phyloP scores from a whole-genome alignment of 108 stramenopile species.

The Pseudonitzschia delicatissima region DNA sequence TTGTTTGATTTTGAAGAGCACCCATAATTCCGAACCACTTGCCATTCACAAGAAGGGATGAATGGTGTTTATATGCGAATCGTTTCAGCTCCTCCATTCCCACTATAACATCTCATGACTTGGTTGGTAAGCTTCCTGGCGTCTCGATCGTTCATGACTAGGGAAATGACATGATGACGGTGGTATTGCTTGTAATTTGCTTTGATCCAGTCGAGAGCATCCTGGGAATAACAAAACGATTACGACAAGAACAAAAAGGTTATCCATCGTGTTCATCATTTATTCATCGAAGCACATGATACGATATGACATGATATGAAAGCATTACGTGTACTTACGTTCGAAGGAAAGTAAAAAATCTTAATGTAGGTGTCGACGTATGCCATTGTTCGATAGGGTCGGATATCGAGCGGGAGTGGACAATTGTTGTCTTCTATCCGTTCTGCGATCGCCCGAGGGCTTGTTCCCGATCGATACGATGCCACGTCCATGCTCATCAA shows the following conservation, averaged over 20 bases:
- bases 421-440: constrained; percentile 35
- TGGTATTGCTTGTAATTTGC: constrained; percentile 19
- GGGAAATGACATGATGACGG: constrained; percentile 17
- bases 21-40: neutral
- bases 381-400: constrained; percentile 37
- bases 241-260: neutral
- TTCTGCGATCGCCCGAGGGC: constrained; percentile 35
- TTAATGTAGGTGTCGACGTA: constrained; percentile 90
- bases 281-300: neutral
- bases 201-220: constrained; percentile 31
- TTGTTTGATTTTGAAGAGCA: neutral
- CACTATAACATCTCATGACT: neutral
- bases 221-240: neutral
- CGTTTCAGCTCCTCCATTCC: neutral
- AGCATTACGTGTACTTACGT: constrained; percentile 33
- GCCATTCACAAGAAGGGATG: neutral
- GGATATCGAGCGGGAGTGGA: constrained; percentile 29
- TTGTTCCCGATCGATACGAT: constrained; percentile 57
- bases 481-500: constrained; percentile 95
- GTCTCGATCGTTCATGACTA: constrained; percentile 13
- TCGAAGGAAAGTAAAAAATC: constrained; percentile 86
- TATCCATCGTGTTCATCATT: neutral
- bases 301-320: no score
- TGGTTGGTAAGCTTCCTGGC: neutral
- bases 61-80: neutral